Evolutionary conservation across 352 stramenopile species (phyloP).

Genomic region (Phytophthora parvispora): DNA sequence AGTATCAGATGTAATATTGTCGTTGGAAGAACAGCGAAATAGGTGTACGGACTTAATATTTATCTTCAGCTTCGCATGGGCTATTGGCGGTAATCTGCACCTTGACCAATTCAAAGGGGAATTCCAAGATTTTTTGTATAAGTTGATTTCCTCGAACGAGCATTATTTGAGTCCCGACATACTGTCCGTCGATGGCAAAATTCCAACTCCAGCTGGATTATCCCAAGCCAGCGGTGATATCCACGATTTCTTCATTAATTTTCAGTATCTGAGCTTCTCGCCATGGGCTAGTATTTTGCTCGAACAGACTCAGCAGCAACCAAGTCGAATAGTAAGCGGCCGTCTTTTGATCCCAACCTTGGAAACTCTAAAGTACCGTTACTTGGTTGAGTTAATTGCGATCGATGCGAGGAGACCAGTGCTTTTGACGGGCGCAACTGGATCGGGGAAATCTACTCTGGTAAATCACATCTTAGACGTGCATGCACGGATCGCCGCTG

Average conservation of each 20-base stretch:
- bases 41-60: conserved; percentile 75
- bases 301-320: conserved; percentile 22
- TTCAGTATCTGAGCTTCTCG: conserved; percentile 68
- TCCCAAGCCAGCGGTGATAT: conserved; percentile 64
- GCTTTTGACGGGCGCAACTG: conserved; percentile 91
- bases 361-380: conserved; percentile 75
- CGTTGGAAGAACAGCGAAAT: conserved; percentile 56
- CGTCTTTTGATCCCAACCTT: conserved; percentile 70
- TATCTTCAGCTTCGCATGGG: conserved; percentile 79
- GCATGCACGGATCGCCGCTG: conserved; percentile 30
- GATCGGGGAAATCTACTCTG: conserved; percentile 91
- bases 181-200: conserved; percentile 61
- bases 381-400: conserved; percentile 61
- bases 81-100: conserved; percentile 74
- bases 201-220: conserved; percentile 47
- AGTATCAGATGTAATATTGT: conserved; percentile 22
- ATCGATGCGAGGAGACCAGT: conserved; percentile 76
- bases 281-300: conserved; percentile 47
- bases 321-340: conserved; percentile 18
- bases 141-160: conserved; percentile 54
- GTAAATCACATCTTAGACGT: conserved; percentile 75
- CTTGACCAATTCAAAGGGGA: conserved; percentile 39
- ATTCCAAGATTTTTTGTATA: conserved; percentile 70
- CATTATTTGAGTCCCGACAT: conserved; percentile 61
- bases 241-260: conserved; percentile 80